Conservation (phyloP, 2,329 filamentous ascomycete species). For the Coniochaeta sp. region DNA sequence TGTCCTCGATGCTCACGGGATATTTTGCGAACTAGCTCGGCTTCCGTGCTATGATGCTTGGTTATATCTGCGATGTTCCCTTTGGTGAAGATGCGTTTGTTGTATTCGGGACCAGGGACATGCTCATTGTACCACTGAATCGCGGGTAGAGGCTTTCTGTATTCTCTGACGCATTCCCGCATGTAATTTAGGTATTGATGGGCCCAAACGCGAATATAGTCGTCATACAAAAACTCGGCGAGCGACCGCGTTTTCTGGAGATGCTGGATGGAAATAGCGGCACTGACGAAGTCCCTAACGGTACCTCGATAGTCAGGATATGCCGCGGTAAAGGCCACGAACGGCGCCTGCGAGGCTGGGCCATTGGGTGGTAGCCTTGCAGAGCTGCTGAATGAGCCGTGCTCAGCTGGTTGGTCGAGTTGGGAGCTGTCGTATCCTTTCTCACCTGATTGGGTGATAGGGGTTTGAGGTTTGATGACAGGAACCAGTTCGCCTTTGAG, state of each 20-base stretch:
- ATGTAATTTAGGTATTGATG: conserved; percentile 34
- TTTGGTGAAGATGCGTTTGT: conserved; percentile 23
- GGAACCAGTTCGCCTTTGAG: background rate
- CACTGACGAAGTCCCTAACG: conserved; percentile 31
- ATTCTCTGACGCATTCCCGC: conserved; percentile 8
- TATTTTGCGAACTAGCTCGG: background rate
- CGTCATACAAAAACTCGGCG: conserved; percentile 40
- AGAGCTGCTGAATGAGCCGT: conserved; percentile 2
- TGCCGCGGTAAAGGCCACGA: conserved; percentile 26
- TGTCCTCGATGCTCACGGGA: background rate
- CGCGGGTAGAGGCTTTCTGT: conserved; percentile 23
- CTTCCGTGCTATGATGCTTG: background rate
- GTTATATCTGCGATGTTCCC: conserved; percentile 11
- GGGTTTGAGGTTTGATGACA: background rate
- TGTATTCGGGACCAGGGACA: conserved; percentile 19
- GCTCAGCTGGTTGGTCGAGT: background rate
- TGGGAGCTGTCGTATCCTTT: background rate
- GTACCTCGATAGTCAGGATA: conserved; percentile 35
- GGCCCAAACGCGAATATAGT: conserved; percentile 39
- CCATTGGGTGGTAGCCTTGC: conserved; percentile 11
- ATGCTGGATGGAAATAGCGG: conserved; percentile 33
- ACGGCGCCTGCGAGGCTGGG: conserved; percentile 18
- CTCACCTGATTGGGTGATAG: background rate
- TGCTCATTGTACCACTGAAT: conserved; percentile 32
- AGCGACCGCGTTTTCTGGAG: conserved; percentile 25